Conservation (phyloP, 2,329 filamentous ascomycete genomes). For the Colletotrichum sp. region DNA sequence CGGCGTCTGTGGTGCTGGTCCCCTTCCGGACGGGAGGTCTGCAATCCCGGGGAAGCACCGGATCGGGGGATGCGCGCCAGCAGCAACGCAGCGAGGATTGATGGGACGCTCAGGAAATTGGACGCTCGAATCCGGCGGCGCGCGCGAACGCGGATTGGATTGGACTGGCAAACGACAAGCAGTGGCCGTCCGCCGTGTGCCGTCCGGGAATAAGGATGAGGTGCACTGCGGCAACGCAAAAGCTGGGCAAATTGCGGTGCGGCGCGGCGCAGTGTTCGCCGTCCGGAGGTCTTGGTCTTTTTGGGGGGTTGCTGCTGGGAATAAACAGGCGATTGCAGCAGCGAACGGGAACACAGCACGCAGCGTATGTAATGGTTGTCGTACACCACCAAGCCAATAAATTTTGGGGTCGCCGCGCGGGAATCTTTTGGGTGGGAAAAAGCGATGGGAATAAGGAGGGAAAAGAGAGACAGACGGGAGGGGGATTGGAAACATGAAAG, state of each 20-base stretch:
- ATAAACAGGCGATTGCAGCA: constrained; percentile 22
- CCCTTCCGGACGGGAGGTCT: neutral
- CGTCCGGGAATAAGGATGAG: constrained; percentile 13
- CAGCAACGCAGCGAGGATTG: neutral
- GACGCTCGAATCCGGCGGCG: neutral
- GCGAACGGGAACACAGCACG: neutral
- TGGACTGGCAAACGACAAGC: neutral
- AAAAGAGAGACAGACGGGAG: neutral
- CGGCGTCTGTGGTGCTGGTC: neutral
- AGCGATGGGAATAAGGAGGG: constrained; percentile 14
- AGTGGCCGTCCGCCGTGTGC: neutral
- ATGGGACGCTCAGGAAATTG: neutral
- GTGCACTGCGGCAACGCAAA: neutral
- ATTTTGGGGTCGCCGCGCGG: neutral
- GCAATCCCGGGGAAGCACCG: neutral
- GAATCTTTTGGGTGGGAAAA: neutral
- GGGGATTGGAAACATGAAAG: neutral
- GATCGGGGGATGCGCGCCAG: neutral
- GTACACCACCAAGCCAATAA: neutral
- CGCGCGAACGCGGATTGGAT: neutral
- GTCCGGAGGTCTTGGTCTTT: neutral
- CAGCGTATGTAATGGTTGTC: neutral
- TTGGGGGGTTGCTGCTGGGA: constrained; percentile 13
- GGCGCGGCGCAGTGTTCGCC: neutral
- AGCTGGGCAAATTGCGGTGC: neutral